Base-by-base conservation (phyloP, 176 grass and related monocot genomes). In the Tillandsia fasciculata region DNA sequence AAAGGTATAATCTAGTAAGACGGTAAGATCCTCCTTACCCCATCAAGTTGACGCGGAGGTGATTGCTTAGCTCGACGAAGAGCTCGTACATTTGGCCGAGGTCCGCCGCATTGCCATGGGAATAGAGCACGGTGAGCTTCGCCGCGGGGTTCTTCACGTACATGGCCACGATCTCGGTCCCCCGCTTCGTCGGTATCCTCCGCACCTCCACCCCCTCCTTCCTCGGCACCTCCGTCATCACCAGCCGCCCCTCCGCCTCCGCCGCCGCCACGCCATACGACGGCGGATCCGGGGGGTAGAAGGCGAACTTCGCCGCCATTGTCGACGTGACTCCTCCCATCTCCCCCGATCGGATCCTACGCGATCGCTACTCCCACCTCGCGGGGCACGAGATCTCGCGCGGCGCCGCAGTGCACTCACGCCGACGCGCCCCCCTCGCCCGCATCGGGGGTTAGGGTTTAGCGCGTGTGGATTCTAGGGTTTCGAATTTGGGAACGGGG, bases 301-400 rank as follows among this genome's bases (percentile, higher is more conserved):
- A 92, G 1, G 93, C 86, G 74, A 97, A 73, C 54, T 78, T 90
- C 15, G 93, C 84, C n/a, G 84, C 93, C 77, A 92, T 80, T 2
- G 87, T 83, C 12, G 93, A 97, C 51, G 86, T 90, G 53, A 92
- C 79, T 0, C 86, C 93, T 14, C 93, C 93, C 93, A 97, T 97
- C 26, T 78, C 71, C 26, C 76, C 71, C 64, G 8, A 52, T 24
- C 52, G 33, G 17, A 70, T 48, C 50, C 64, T 48, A 42, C 10
- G 1, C 56, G 17, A 61, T 15, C 56, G 15, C 56, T 61, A 61
- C 56, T 15, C 56, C 56, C 12, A 22, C 56, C 56, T 61, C n/a
- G 17, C 56, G 8, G 6, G 0, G 17, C 8, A 61, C 18, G 56
- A 61, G 56, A 61, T 61, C 56, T 15, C 56, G 22, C 8, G 4